These are phyloP conservation scores for Diospyros kaki DNA, from an alignment of 148 eudicot genomes.

Conservation along the genomic window DNA sequence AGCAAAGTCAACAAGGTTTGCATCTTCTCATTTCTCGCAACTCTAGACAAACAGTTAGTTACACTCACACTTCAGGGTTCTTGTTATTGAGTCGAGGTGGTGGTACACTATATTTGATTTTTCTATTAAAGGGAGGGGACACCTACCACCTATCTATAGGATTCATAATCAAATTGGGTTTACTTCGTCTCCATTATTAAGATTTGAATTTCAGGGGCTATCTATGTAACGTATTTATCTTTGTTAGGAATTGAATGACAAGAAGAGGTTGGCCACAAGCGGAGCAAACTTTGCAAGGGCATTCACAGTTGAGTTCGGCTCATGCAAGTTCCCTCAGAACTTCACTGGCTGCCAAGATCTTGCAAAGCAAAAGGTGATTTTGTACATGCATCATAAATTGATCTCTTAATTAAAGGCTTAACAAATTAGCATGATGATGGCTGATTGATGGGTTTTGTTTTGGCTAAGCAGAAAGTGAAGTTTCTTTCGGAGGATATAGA, in stretches of 20 bases:
- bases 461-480: conserved; percentile 79
- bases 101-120: no score
- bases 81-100: no score
- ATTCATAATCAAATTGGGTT: no score
- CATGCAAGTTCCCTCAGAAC: conserved; percentile 97
- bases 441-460: background rate
- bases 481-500: conserved; percentile 76
- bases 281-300: conserved; percentile 96
- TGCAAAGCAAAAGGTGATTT: conserved; percentile 74
- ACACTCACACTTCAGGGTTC: no score
- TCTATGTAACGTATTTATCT: no score
- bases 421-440: background rate
- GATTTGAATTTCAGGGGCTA: no score
- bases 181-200: no score
- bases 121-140: no score
- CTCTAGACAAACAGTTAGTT: no score
- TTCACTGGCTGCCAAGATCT: conserved; percentile 99
- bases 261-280: conserved; percentile 93
- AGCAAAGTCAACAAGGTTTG: conserved; percentile 91
- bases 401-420: no score
- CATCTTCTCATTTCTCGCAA: background rate
- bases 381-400: background rate
- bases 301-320: conserved; percentile 81
- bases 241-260: conserved; percentile 81
- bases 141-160: no score